Evolutionary conservation across 768 basidiomycete genomes (phyloP).

Genomic region (Mycena floridula): DNA sequence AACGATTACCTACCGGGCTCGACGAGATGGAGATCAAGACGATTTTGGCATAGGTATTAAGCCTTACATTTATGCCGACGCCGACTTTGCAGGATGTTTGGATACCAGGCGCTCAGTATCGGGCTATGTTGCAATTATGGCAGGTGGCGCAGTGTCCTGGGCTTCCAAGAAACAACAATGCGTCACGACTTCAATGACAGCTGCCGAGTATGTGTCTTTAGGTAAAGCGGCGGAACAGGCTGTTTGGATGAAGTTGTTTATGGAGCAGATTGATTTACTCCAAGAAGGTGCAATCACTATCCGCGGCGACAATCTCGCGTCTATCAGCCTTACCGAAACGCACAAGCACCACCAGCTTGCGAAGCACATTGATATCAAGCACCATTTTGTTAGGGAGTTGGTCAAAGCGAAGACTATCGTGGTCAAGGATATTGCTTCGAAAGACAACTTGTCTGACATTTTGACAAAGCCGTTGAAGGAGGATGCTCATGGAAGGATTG

Average conservation of each 20-base stretch:
- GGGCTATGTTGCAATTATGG: conserved; percentile 20
- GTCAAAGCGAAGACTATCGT: not conserved
- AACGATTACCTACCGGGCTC: conserved; percentile 12
- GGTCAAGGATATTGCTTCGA: not conserved
- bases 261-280: not conserved
- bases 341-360: not conserved
- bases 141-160: conserved; percentile 23
- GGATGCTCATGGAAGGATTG: too few species aligned
- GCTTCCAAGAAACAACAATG: conserved; percentile 20
- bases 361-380: conserved; percentile 1
- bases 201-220: conserved; percentile 1
- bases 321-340: not conserved
- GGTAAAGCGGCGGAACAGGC: not conserved
- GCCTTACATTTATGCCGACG: conserved; percentile 11
- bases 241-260: not conserved
- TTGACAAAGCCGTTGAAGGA: not conserved
- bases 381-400: not conserved
- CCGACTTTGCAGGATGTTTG: conserved; percentile 21
- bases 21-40: not conserved
- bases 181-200: conserved; percentile 9
- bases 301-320: not conserved
- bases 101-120: conserved; percentile 18
- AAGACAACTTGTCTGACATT: not conserved
- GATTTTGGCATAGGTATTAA: not conserved
- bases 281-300: not conserved